phyloP scores from a whole-genome alignment of 139 green algal genomes.

The Tetradesmus lagerheimii region DNA sequence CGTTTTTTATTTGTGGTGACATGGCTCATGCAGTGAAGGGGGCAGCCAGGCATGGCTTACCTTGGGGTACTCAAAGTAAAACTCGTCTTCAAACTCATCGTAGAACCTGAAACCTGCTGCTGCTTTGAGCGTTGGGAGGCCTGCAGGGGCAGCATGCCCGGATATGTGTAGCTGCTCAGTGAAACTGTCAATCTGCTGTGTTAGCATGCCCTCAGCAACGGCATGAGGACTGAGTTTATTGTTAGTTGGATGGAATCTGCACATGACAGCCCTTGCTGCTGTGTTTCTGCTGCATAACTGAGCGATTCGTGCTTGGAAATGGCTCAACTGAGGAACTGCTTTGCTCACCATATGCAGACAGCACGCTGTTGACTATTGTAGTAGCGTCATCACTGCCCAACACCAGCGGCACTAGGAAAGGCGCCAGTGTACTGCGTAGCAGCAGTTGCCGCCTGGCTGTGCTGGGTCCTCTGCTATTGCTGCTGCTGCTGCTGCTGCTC shows the following conservation, averaged over 20 bases:
- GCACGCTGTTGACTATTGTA: conserved; percentile 63
- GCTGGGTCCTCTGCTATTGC: background rate
- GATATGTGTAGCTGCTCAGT: no score
- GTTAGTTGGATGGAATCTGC: no score
- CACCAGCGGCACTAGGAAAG: conserved; percentile 6
- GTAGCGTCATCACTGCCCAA: conserved; percentile 58
- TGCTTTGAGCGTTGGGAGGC: conserved; percentile 34
- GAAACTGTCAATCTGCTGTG: no score
- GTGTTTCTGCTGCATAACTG: no score
- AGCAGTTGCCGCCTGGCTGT: background rate
- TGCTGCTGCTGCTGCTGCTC: conserved; percentile 1
- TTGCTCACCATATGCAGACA: conserved; percentile 54
- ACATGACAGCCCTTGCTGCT: no score
- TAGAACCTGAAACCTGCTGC: conserved; percentile 38
- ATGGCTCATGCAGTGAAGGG: no score
- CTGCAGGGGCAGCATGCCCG: conserved; percentile 25
- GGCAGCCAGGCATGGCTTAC: no score
- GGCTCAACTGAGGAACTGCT: no score
- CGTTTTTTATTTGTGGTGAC: no score
- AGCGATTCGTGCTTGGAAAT: no score
- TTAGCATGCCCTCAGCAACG: no score
- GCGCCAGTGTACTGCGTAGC: conserved; percentile 6
- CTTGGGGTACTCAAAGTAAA: conserved; percentile 47
- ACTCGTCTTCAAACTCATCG: conserved; percentile 61
- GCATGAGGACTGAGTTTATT: no score